These are phyloP conservation scores for Oryza rufipogon DNA, from an alignment of 176 grass and related monocot species.

Conservation along the genomic window DNA sequence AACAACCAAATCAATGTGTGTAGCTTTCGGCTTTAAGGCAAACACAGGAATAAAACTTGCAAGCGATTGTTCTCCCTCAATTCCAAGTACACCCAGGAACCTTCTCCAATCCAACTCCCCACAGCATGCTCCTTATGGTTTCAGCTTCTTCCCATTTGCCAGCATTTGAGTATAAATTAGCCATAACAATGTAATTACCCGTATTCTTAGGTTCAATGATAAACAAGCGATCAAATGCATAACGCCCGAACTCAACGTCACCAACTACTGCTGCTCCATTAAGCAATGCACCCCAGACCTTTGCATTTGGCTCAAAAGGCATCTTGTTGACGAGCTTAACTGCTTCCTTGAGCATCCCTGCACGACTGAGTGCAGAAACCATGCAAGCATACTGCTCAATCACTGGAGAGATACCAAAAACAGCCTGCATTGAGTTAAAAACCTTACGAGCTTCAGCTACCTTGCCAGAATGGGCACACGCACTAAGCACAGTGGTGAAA, in stretches of 20 bases:
- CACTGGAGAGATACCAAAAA: slow-evolving; percentile 41
- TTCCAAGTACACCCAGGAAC: slow-evolving; percentile 73
- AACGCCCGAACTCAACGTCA: slow-evolving; percentile 52
- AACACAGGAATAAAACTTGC: slow-evolving; percentile 43
- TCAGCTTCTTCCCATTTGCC: slow-evolving; percentile 77
- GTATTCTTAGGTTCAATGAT: slow-evolving; percentile 71
- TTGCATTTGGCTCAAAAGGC: slow-evolving; percentile 66
- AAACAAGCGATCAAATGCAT: slow-evolving; percentile 53
- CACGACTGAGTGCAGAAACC: slow-evolving; percentile 55
- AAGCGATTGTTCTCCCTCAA: slow-evolving; percentile 37
- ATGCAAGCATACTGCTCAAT: slow-evolving; percentile 77
- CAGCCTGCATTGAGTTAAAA: slow-evolving; percentile 65
- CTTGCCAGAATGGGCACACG: slow-evolving; percentile 63
- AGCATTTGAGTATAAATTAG: slow-evolving; percentile 68
- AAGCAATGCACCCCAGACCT: slow-evolving; percentile 64
- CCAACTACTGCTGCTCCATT: slow-evolving; percentile 59
- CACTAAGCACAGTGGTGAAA: slow-evolving; percentile 62
- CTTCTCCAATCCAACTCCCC: slow-evolving; percentile 59
- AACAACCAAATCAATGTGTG: slow-evolving; percentile 38
- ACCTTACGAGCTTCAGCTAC: slow-evolving; percentile 56
- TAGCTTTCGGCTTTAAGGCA: slow-evolving; percentile 7
- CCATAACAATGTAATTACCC: slow-evolving; percentile 73
- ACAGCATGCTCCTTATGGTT: slow-evolving; percentile 58
- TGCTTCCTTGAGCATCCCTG: slow-evolving; percentile 67
- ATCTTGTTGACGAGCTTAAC: slow-evolving; percentile 56